Percentiles rank a stretch among this genome's conserved stretches.
These are phyloP conservation scores for Fusarium anguioides DNA, from an alignment of 2,329 filamentous ascomycete species.

Conservation along the genomic window DNA sequence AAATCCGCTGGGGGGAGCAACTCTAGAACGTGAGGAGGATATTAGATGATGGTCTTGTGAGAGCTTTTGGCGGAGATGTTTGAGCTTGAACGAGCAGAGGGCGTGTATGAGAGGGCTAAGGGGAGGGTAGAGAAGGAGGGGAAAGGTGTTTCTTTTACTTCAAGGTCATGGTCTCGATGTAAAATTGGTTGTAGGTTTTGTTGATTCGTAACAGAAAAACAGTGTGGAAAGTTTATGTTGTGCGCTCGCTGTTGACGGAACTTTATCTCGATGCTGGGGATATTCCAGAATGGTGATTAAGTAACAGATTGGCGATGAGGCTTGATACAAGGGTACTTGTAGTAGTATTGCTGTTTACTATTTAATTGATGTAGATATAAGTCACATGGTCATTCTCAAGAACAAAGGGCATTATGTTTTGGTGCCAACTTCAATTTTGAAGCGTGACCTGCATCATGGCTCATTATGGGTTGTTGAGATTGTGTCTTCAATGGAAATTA, in stretches of 20 bases:
- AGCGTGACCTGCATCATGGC: not conserved
- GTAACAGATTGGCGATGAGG: not conserved
- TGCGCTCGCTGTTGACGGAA: not conserved
- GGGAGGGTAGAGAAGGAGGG: conserved; percentile 7
- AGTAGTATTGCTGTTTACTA: accelerated
- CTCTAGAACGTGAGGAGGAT: not conserved
- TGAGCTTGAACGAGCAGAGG: not conserved
- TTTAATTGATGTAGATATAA: not conserved
- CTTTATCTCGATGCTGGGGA: too few species aligned
- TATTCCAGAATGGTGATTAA: too few species aligned
- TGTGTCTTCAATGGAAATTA: too few species aligned
- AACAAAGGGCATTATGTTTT: not conserved
- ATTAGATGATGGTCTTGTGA: conserved; percentile 1
- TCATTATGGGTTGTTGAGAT: too few species aligned
- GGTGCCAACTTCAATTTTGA: not conserved
- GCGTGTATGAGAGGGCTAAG: conserved; percentile 5
- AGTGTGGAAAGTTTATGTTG: not conserved
- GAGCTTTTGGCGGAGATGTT: conserved; percentile 15
- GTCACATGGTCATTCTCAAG: not conserved
- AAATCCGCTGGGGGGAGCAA: not conserved
- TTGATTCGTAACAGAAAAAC: accelerated
- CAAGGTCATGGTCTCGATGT: accelerated
- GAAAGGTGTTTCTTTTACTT: conserved; percentile 21
- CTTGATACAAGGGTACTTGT: accelerated
- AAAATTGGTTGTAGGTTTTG: too few species aligned